Percentiles rank a stretch among this genome's conserved stretches.
These are phyloP conservation scores for Thielaviopsis populi DNA, from an alignment of 2,329 filamentous ascomycete genomes.

Conservation along the genomic window DNA sequence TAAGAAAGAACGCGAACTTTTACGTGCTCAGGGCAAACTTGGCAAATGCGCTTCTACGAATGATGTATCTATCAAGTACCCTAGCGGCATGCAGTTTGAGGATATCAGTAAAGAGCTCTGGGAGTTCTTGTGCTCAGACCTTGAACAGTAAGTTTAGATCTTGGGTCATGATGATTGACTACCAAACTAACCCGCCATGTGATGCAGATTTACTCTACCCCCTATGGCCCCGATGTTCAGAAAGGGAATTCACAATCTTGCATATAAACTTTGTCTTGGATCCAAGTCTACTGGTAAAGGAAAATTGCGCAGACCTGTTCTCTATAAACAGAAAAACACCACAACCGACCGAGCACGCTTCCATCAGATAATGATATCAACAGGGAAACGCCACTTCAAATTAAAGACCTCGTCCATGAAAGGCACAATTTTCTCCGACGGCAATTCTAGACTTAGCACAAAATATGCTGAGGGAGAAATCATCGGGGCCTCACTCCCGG, in stretches of 20 bases:
- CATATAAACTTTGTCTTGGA: constrained; percentile 58
- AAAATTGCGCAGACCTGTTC: constrained; percentile 55
- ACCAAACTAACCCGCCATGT: not conserved
- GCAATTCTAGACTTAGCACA: constrained; percentile 19
- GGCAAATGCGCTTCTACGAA: constrained; percentile 50
- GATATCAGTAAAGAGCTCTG: constrained; percentile 60
- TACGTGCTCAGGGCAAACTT: constrained; percentile 51
- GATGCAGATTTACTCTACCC: constrained; percentile 52
- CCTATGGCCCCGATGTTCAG: constrained; percentile 70
- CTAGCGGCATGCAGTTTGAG: constrained; percentile 23
- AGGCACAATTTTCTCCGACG: not conserved
- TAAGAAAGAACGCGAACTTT: constrained; percentile 54
- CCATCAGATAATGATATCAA: not conserved
- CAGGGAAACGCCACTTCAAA: constrained; percentile 11
- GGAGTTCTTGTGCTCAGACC: constrained; percentile 49
- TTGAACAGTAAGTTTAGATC: constrained; percentile 40
- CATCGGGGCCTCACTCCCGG: constrained; percentile 71
- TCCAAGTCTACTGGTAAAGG: constrained; percentile 72
- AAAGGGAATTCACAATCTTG: constrained; percentile 66
- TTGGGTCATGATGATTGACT: not conserved
- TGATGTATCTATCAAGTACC: constrained; percentile 46
- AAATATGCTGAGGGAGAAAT: constrained; percentile 57
- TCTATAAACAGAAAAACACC: constrained; percentile 32
- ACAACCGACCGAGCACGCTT: not conserved
- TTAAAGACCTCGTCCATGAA: constrained; percentile 2